Evolutionary conservation across 2,329 filamentous ascomycete species (phyloP), one percentile per base, ranked within the genome.

Genomic region (Thelonectria olida): DNA sequence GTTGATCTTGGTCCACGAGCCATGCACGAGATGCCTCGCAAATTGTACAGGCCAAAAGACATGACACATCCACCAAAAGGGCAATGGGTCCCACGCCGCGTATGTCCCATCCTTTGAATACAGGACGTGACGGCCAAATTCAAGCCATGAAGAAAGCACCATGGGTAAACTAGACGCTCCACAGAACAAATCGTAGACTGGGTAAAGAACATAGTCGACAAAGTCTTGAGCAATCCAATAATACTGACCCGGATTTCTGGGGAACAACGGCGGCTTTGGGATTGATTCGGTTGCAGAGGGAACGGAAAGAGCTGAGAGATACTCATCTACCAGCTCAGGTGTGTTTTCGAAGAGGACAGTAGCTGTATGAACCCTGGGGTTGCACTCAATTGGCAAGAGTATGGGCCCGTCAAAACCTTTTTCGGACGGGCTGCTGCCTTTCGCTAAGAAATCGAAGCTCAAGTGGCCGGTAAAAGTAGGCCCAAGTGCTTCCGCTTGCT

Each of bases 211-310:
- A 2, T 82, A 75, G 1, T 81, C 79, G 1, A 89, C 77, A 0
- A 92, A 54, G 58, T 92, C 90, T 64, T 92, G 88, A 0, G 85
- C 87, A n/a, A 89, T 72, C 89, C 89, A 92, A 74, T 90, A 91
- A 63, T 81, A 78, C 12, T 69, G 66, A 41, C 55, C 65, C 55
- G 73, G 59, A 39, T 61, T 58, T 3, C 23, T 63, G 5, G 72
- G 75, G 23, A 65, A 64, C 6, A 67, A 23, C 1, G 66, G 76
- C 34, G 59, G 44, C 4, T 69, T 52, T 27, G 62, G 49, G 34
- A 62, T 17, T 1, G 54, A 6, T 17, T 56, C 60, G 8, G 19
- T 7, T 4, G 59, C 34, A 1, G 53, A 4, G 3, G 62, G 49
- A 0, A 64, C 56, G 0, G 77, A 71, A 0, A 88, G 72, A 1